Percentiles rank a stretch among this genome's conserved stretches.
Conservation (phyloP, 1,284 basidiomycete genomes). For the Pulveroboletus sp. region DNA sequence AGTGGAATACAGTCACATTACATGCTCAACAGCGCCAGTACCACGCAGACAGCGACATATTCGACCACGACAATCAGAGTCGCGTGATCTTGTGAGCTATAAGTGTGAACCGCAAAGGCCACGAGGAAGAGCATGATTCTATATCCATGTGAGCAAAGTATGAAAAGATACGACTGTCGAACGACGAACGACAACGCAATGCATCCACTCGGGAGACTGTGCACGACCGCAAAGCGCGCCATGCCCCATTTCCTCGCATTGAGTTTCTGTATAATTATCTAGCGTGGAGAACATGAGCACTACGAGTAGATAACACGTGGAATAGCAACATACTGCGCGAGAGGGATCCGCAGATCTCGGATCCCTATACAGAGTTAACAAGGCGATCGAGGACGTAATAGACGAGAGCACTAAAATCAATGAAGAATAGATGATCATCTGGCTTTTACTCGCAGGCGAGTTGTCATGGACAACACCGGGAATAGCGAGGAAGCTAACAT, state of each 20-base stretch:
- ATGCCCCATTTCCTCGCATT: slow-evolving; percentile 9
- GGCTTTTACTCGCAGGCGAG: background rate
- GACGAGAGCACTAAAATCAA: slow-evolving; percentile 14
- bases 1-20: too few species aligned
- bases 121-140: slow-evolving; percentile 16
- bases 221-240: slow-evolving; percentile 10
- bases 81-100: background rate
- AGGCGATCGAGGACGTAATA: slow-evolving; percentile 14
- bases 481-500: slow-evolving; percentile 20
- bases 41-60: too few species aligned
- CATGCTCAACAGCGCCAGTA: too few species aligned
- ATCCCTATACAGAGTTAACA: slow-evolving; percentile 18
- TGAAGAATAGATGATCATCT: slow-evolving; percentile 18
- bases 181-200: slow-evolving; percentile 19
- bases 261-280: slow-evolving; percentile 8
- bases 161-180: background rate
- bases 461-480: slow-evolving; percentile 2
- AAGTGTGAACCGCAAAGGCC: slow-evolving; percentile 13
- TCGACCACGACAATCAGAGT: too few species aligned
- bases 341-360: slow-evolving; percentile 6
- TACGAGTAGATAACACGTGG: background rate
- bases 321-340: slow-evolving; percentile 6
- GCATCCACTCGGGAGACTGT: slow-evolving; percentile 15
- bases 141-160: background rate
- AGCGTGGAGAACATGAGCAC: background rate